Evolutionary conservation across 169 alveolate genomes (phyloP), one percentile per base, ranked within the genome.

Genomic region (Fabrea salina): DNA sequence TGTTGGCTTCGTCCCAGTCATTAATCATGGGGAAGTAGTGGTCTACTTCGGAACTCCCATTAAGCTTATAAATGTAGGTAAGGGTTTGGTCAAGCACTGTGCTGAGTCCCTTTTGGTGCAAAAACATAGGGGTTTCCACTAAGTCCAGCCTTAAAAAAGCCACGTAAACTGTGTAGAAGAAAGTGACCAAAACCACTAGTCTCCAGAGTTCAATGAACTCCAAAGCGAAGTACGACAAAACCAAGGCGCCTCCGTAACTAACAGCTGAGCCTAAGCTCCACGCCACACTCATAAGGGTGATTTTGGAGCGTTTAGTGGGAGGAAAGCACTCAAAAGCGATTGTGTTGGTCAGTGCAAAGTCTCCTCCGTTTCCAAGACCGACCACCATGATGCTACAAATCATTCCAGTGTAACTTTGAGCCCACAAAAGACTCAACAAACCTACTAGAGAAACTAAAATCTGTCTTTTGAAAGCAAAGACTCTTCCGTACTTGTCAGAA

Each of bases 301-400:
- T 19, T 2, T 7, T 22, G n/a, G 37, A 33, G 4, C 37, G 40
- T 2, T 66, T 66, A 2, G 22, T 37, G 5, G 76, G 76, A 3
- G 76, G 76, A 35, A 51, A 66, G 5, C 33, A 35, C 56, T 66
- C 76, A n/a, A 16, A 32, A 41, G 40, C 33, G 56, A 66, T 39
- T 11, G 56, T 41, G 7, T 57, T 57, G 16, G 43, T 0, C 0
- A 66, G 25, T 13, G 56, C 51, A 35, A 66, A 39, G 7, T 66
- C 76, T 0, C 76, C 76, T 37, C 56, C 74, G 0, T 37, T 41
- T n/a, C 76, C 76, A 4, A 40, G 16, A 0, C 76, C 76, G 2
- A 66, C 16, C 13, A 66, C 19, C 33, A 66, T 6, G 16, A n/a
- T 27, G 22, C 58, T 66, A 40, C n/a, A 6, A 11, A 33, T 5